Evolutionary conservation across 805 yeast species (phyloP), one percentile per base, ranked within the genome.

Genomic region (Huiozyma naganishii): DNA sequence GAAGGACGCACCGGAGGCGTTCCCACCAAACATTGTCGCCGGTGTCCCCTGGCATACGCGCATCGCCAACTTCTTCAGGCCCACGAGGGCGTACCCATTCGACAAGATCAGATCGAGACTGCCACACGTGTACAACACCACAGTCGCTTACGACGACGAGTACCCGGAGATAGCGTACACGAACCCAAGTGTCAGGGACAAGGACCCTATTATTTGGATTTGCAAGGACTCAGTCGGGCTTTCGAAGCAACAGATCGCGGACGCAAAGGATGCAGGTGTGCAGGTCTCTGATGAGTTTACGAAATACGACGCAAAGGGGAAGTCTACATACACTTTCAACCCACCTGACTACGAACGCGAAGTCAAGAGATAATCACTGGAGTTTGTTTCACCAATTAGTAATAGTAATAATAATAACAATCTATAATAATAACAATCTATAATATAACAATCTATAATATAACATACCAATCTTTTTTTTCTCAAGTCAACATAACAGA

Each of bases 141-240:
- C 61, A 4, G 54, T 66, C 27, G 55, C 50, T 13, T 68, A 68
- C 45, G 52, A 56, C 35, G 45, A 55, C 7, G 62, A 54, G 13
- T 66, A 58, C 39, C 41, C 59, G 36, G 57, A 59, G 6, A 43
- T 54, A 6, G 66, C 70, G 1, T 59, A 56, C 46, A 52, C 55
- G 11, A 59, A 58, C 29, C 61, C 65, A 13, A 47, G 50, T 37
- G 61, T 59, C 9, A 47, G 47, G 12, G 61, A 55, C 37, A 48
- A 50, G 29, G 59, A 52, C 34, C 85, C 87, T 29, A 72, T 73
- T 45, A 67, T 82, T 41, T 84, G 94, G 94, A 67, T 83, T 48
- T 77, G 83, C 37, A 73, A 67, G 51, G 94, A 84, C 61, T 66
- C 73, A 6, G 64, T 78, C 67, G 90, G 92, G 5, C 68, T 84